Evolutionary conservation across 2,329 filamentous ascomycete genomes (phyloP).

Genomic region (Fusarium proliferatum): DNA sequence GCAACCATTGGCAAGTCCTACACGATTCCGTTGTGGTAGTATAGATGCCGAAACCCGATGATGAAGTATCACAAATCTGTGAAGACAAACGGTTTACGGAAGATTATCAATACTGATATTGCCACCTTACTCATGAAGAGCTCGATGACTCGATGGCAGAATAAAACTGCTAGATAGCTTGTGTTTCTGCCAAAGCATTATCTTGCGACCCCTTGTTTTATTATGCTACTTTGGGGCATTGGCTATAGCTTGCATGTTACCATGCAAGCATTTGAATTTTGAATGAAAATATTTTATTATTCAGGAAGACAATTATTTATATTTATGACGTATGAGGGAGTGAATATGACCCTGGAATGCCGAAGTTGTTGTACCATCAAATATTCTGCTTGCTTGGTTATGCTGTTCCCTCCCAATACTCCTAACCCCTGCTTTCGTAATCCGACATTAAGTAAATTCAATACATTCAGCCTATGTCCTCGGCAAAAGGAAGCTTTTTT

Average conservation of each 20-base stretch:
- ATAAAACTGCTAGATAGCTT: neutral
- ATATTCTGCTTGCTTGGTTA: constrained; percentile 7
- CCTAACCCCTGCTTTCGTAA: constrained; percentile 18
- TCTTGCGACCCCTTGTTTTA: neutral
- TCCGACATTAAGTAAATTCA: constrained; percentile 10
- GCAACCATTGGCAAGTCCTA: neutral
- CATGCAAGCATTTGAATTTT: neutral
- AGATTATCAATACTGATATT: neutral
- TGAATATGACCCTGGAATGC: constrained; percentile 24
- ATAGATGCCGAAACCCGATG: neutral
- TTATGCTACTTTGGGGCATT: neutral
- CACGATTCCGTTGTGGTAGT: neutral
- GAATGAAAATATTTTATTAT: neutral
- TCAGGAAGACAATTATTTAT: neutral
- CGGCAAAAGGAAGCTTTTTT: neutral
- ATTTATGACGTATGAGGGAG: constrained; percentile 17
- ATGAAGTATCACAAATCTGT: neutral
- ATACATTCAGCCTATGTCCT: constrained; percentile 2
- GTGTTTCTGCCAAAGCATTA: neutral
- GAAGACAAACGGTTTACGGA: neutral
- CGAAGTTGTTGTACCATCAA: constrained; percentile 23
- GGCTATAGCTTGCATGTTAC: neutral
- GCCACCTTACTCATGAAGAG: neutral
- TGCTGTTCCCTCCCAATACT: constrained; percentile 21
- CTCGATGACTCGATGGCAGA: neutral